Percentiles rank a stretch among this genome's conserved stretches.
Evolutionary conservation across 345 rosid species (phyloP).

Genomic region (Lumnitzera racemosa): DNA sequence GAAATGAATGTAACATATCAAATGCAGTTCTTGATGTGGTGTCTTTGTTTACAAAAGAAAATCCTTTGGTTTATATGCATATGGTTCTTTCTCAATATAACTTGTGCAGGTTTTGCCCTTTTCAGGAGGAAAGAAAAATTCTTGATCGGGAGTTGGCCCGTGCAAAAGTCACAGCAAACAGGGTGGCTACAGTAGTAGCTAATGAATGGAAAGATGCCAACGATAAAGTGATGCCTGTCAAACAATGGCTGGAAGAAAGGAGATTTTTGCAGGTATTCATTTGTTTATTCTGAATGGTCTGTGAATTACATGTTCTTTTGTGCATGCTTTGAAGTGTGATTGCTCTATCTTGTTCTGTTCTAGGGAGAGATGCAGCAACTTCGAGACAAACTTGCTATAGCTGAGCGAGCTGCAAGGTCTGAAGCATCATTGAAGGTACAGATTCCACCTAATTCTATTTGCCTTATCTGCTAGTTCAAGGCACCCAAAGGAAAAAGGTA

Average conservation of each 20-base stretch:
- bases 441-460: slow-evolving; percentile 2
- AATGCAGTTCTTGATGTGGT: not conserved
- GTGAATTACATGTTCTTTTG: too few relatives aligned
- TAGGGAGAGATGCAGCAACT: slow-evolving; percentile 99
- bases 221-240: slow-evolving; percentile 99
- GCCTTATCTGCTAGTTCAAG: slow-evolving; percentile 9
- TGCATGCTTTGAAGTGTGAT: too few relatives aligned
- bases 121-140: slow-evolving; percentile 86
- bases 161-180: slow-evolving; percentile 93
- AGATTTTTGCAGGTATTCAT: slow-evolving; percentile 70
- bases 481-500: too few relatives aligned
- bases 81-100: too few relatives aligned
- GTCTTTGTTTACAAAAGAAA: too few relatives aligned
- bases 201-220: slow-evolving; percentile 96
- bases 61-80: too few relatives aligned
- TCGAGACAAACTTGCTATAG: slow-evolving; percentile 74
- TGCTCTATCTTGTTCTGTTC: slow-evolving; percentile 9
- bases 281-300: too few relatives aligned
- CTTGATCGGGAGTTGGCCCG: slow-evolving; percentile 96
- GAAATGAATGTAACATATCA: slow-evolving; percentile 83
- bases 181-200: slow-evolving; percentile 96
- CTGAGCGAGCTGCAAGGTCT: slow-evolving; percentile 87
- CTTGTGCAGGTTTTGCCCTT: too few relatives aligned
- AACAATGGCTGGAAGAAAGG: slow-evolving; percentile 97
- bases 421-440: slow-evolving; percentile 93